Evolutionary conservation across 2,329 filamentous ascomycete species (phyloP), one percentile per base, ranked within the genome.

Genomic region (Chaetomium globosum): DNA sequence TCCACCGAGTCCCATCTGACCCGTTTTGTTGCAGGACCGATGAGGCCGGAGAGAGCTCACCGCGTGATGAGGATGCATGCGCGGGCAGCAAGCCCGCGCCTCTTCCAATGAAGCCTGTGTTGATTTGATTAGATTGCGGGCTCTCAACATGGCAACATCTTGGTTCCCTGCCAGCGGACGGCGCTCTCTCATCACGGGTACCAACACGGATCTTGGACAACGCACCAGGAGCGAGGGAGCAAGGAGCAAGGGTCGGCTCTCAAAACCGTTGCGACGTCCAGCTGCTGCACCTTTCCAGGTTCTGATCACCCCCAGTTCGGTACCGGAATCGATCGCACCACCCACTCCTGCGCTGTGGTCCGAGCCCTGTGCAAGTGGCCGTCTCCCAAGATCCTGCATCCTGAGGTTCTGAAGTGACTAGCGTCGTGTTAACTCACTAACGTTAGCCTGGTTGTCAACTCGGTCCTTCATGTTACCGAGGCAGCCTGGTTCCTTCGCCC

Each of bases 321-420:
- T 67, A 65, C 65, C 65, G 59, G 51, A 59, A 53, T 65, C 59
- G 54, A 63, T 59, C 58, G 63, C 62, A 48, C 59, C 60, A 65
- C 26, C 62, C 59, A 33, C 52, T 58, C 30, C 57, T 26, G 54
- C 36, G 49, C 52, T 48, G 33, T 55, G 59, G 56, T 52, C 55
- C 59, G 54, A 57, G 49, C 43, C 59, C 55, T 60, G 63, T 65
- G 62, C 33, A 23, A 58, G 49, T 28, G 19, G 28, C 19, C 30
- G 36, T 21, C 54, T 51, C 33, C 61, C 61, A 61, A 66, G 61
- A 66, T 66, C 61, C 57, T 30, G 33, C 33, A n/a, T 54, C 33
- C 31, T 58, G 61, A 57, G 64, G 59, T 63, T 63, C 60, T 59
- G 57, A 39, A 43, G 39, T n/a, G 16, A 43, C 39, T 43, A 43